Percentiles rank a stretch among this genome's conserved stretches.
phyloP scores from a whole-genome alignment of 768 basidiomycete species.

The Asterophora lycoperdoides region DNA sequence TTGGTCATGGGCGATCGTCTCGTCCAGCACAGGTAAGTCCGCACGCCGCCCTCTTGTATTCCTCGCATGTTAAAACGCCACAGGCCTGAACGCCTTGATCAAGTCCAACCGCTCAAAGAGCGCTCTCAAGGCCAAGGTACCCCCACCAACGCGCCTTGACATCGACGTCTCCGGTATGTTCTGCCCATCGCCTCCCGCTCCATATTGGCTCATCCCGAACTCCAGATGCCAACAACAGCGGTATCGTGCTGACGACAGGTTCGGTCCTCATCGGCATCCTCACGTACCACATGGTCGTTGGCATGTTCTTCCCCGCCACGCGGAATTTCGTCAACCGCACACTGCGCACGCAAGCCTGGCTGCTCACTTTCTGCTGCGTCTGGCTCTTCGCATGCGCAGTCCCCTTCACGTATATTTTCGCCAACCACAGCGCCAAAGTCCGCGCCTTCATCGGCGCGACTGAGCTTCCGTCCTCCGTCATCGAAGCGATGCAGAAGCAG shows the following conservation, averaged over 20 bases:
- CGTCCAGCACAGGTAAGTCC: constrained; percentile 18
- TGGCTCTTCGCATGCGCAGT: constrained; percentile 44
- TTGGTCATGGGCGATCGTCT: constrained; percentile 25
- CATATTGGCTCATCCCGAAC: background rate
- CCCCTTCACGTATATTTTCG: constrained; percentile 40
- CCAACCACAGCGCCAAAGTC: constrained; percentile 35
- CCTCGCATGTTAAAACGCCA: background rate
- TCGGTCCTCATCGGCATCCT: constrained; percentile 16
- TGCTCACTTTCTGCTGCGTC: constrained; percentile 35
- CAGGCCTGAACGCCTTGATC: constrained; percentile 23
- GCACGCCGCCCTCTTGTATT: background rate
- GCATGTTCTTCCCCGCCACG: constrained; percentile 12
- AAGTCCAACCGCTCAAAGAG: constrained; percentile 20
- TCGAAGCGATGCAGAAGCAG: constrained; percentile 27
- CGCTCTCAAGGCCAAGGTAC: constrained; percentile 13
- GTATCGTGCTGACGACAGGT: constrained; percentile 18
- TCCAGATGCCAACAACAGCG: constrained; percentile 19
- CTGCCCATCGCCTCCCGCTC: background rate
- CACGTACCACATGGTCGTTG: constrained; percentile 11
- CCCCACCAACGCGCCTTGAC: constrained; percentile 12
- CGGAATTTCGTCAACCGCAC: constrained; percentile 13
- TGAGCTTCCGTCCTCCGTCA: constrained; percentile 25
- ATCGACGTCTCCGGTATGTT: constrained; percentile 20
- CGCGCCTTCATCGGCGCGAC: constrained; percentile 30
- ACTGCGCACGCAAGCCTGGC: constrained; percentile 26